phyloP scores from a whole-genome alignment of 371 early-diverging fungal genomes.

The Mucor circinelloides region DNA sequence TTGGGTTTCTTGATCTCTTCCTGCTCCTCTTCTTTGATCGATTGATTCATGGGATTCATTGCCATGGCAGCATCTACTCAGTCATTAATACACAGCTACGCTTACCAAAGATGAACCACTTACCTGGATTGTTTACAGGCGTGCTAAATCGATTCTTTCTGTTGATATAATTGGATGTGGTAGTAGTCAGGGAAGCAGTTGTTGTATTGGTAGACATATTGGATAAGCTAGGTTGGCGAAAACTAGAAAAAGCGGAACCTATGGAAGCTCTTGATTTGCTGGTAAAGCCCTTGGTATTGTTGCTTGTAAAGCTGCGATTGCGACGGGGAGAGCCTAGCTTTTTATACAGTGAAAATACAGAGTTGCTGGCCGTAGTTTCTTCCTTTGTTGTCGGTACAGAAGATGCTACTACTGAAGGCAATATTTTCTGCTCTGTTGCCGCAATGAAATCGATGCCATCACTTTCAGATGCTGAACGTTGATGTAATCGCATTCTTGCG shows the following conservation, averaged over 20 bases:
- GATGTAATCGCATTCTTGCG: conserved; percentile 12
- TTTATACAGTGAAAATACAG: conserved; percentile 25
- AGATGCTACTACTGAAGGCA: neutral
- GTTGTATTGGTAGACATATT: neutral
- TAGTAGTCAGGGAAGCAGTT: neutral
- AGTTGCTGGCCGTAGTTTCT: neutral
- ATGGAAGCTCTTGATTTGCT: conserved; percentile 26
- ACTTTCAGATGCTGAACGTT: conserved; percentile 20
- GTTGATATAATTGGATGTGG: neutral
- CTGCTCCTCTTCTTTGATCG: conserved; percentile 4
- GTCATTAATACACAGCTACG: neutral
- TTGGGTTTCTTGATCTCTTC: neutral
- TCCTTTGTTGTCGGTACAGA: neutral
- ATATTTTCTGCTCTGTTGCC: neutral
- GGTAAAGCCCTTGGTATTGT: neutral
- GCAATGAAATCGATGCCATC: conserved; percentile 17
- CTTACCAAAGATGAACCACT: neutral
- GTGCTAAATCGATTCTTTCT: conserved; percentile 9
- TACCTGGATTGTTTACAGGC: conserved; percentile 12
- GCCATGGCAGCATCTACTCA: conserved; percentile 5
- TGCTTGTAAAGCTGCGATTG: conserved; percentile 4
- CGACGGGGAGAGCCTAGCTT: conserved; percentile 19
- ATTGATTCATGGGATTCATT: conserved; percentile 5
- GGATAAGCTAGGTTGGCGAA: conserved; percentile 9
- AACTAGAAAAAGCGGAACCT: conserved; percentile 18